A percentile compares a stretch with the other conserved stretches of the same genome.
These are phyloP conservation scores for Gamsiella multidivaricata DNA, from an alignment of 192 early-diverging fungal genomes.

Conservation along the genomic window DNA sequence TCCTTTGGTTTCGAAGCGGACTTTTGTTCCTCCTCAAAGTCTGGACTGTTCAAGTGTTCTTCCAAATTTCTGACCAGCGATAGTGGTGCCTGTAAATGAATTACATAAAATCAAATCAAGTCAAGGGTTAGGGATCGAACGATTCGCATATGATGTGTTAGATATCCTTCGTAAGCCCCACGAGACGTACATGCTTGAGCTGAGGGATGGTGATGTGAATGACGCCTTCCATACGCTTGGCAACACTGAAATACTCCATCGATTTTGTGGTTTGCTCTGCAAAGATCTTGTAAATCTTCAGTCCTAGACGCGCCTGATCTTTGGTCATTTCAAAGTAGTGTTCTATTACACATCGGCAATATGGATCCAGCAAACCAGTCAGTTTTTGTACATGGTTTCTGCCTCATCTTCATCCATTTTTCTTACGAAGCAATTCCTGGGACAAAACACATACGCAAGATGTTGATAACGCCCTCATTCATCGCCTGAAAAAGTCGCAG, in stretches of 20 bases:
- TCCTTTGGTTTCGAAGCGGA: conserved; percentile 21
- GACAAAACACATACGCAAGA: conserved; percentile 64
- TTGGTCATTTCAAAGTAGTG: conserved; percentile 80
- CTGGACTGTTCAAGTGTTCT: conserved; percentile 73
- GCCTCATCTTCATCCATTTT: not conserved
- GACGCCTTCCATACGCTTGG: conserved; percentile 64
- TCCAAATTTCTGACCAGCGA: conserved; percentile 73
- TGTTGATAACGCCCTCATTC: conserved; percentile 83
- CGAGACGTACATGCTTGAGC: conserved; percentile 74
- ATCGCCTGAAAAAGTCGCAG: conserved; percentile 76
- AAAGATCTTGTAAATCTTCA: conserved; percentile 83
- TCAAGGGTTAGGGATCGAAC: too few relatives aligned
- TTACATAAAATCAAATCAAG: too few relatives aligned
- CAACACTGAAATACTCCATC: conserved; percentile 77
- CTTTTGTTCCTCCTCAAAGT: conserved; percentile 72
- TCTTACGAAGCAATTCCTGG: not conserved
- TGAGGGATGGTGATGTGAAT: conserved; percentile 75
- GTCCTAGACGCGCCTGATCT: conserved; percentile 67
- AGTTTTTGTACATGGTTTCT: not conserved
- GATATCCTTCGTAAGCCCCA: not conserved
- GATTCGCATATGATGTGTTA: too few relatives aligned
- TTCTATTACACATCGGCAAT: conserved; percentile 52
- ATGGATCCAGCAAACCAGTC: not conserved
- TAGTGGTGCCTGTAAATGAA: conserved; percentile 64
- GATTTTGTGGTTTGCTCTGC: conserved; percentile 75